phyloP scores from a whole-genome alignment of 352 stramenopile genomes.

The Phytophthora sansomeana region DNA sequence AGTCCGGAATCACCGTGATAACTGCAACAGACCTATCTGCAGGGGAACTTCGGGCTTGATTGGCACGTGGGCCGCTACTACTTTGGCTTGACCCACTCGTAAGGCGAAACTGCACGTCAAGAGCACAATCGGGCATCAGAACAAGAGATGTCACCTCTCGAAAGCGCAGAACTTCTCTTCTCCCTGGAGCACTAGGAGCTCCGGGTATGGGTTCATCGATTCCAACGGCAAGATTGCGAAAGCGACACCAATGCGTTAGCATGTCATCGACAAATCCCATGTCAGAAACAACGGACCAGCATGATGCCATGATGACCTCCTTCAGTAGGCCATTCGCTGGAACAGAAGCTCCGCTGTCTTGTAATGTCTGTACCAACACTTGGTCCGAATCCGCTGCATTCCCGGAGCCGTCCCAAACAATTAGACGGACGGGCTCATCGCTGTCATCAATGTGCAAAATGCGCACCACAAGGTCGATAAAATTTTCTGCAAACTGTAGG shows the following conservation, averaged over 20 bases:
- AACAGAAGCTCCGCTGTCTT: conserved; percentile 17
- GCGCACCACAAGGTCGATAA: conserved; percentile 71
- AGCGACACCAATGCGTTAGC: conserved; percentile 66
- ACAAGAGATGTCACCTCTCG: conserved; percentile 75
- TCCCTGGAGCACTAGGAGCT: conserved; percentile 2
- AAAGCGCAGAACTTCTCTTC: conserved; percentile 56
- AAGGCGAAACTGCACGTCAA: conserved; percentile 58
- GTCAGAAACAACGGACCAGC: conserved; percentile 63
- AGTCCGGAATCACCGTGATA: conserved; percentile 50
- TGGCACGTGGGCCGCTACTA: neutral
- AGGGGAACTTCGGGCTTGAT: neutral
- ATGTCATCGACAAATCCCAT: conserved; percentile 61
- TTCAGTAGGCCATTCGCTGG: conserved; percentile 57
- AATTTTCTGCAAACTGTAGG: conserved; percentile 52
- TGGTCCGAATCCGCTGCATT: conserved; percentile 22
- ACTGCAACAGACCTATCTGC: conserved; percentile 9
- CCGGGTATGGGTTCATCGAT: conserved; percentile 38
- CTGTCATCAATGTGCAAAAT: conserved; percentile 54
- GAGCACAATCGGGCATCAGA: conserved; percentile 53
- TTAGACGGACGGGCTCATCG: conserved; percentile 42
- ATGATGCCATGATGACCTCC: conserved; percentile 74
- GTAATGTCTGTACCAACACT: conserved; percentile 29
- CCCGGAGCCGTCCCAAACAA: conserved; percentile 80
- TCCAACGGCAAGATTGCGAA: conserved; percentile 71
- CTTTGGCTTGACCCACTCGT: neutral